Conservation (phyloP, 257 asterid species). For the Solanum virginianum region DNA sequence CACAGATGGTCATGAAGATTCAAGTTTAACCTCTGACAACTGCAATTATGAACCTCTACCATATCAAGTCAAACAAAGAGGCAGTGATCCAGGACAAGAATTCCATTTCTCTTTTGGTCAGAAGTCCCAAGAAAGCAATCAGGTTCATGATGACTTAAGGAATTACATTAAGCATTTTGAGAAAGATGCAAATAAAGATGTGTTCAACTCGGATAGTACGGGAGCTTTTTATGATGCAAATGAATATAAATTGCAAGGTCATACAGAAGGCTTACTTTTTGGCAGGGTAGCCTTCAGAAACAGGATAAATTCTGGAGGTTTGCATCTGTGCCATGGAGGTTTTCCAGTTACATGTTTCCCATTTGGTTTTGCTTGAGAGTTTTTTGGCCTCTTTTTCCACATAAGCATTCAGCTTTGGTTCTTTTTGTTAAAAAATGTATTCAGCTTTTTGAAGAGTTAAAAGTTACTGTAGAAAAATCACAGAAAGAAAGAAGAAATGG, state of each 20-base stretch:
- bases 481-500: background rate
- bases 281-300: constrained; percentile 39
- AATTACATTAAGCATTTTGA: constrained; percentile 51
- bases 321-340: constrained; percentile 48
- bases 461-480: background rate
- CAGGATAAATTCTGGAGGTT: constrained; percentile 51
- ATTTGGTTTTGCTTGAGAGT: constrained; percentile 16
- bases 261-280: constrained; percentile 24
- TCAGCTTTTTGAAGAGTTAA: background rate
- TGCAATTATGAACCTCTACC: constrained; percentile 1
- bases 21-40: constrained; percentile 17
- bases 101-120: constrained; percentile 33
- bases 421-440: background rate
- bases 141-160: constrained; percentile 24
- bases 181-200: constrained; percentile 16
- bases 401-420: background rate
- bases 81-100: background rate
- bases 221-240: constrained; percentile 31
- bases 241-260: constrained; percentile 22
- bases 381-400: background rate
- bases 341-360: constrained; percentile 28
- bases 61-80: background rate
- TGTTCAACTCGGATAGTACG: constrained; percentile 3
- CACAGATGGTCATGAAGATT: constrained; percentile 13
- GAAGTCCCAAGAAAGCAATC: constrained; percentile 8